A percentile compares a stretch with the other conserved stretches of the same genome.
phyloP scores from a whole-genome alignment of 2,329 filamentous ascomycete genomes.

The Gnomoniopsis smithogilvyi region DNA sequence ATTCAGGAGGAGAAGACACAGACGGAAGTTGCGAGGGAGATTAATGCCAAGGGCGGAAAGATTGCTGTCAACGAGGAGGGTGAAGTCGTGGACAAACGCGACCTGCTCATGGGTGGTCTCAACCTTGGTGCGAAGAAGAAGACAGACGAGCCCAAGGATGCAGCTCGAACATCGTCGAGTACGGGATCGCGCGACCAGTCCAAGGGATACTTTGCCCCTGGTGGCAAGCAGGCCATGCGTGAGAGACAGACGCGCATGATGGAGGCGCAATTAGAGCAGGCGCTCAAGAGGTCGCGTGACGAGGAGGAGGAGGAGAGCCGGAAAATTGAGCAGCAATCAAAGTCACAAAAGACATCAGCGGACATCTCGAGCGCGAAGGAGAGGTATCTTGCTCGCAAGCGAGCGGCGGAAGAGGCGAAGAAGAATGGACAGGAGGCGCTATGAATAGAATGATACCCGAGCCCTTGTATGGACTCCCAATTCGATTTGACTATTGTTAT shows the following conservation, averaged over 20 bases:
- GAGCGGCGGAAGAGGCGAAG: constrained; percentile 68
- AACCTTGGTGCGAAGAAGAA: constrained; percentile 68
- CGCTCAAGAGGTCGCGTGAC: constrained; percentile 68
- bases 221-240: constrained; percentile 63
- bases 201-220: constrained; percentile 39
- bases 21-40: constrained; percentile 62
- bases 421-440: constrained; percentile 38
- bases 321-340: constrained; percentile 61
- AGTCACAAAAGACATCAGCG: constrained; percentile 73
- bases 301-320: constrained; percentile 64
- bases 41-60: constrained; percentile 58
- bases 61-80: constrained; percentile 79
- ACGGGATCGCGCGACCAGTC: constrained; percentile 25
- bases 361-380: constrained; percentile 78
- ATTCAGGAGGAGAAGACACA: constrained; percentile 51
- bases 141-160: constrained; percentile 33
- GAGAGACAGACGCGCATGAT: constrained; percentile 78
- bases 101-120: constrained; percentile 71
- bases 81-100: constrained; percentile 79
- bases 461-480: neutral
- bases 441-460: constrained; percentile 11
- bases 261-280: constrained; percentile 71
- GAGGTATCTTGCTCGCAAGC: constrained; percentile 74
- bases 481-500: neutral
- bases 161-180: constrained; percentile 26